Evolutionary conservation across 2,329 filamentous ascomycete genomes (phyloP).

Genomic region (Trichoderma brevicompactum): DNA sequence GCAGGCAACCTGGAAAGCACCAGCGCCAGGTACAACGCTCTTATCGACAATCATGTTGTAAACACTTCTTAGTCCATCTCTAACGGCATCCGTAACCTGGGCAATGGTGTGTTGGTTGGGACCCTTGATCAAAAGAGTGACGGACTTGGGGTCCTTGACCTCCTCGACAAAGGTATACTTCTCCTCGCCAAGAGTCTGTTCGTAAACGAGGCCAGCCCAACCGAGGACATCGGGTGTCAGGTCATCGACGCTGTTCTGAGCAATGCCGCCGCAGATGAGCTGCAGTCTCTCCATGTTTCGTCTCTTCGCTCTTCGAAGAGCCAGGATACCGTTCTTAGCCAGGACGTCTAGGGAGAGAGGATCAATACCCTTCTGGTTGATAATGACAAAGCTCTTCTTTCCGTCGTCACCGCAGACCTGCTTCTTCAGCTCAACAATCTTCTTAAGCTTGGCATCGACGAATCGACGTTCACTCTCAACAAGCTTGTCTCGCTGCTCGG

Average conservation of each 20-base stretch:
- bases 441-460: conserved; percentile 93
- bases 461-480: conserved; percentile 96
- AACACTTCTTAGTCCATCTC: conserved; percentile 91
- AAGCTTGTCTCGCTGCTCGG: conserved; percentile 95
- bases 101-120: conserved; percentile 96
- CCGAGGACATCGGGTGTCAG: conserved; percentile 85
- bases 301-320: conserved; percentile 90
- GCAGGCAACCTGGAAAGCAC: conserved; percentile 94
- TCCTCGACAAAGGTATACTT: conserved; percentile 99
- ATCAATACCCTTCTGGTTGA: conserved; percentile 99
- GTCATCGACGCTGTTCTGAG: conserved; percentile 97
- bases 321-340: conserved; percentile 97
- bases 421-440: conserved; percentile 98
- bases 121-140: conserved; percentile 96
- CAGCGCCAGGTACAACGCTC: conserved; percentile 91
- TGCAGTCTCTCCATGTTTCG: conserved; percentile 99
- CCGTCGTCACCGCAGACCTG: conserved; percentile 91
- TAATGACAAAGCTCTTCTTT: conserved; percentile 94
- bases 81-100: conserved; percentile 94
- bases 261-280: conserved; percentile 85
- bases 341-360: conserved; percentile 93
- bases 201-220: conserved; percentile 95
- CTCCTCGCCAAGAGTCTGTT: conserved; percentile 96
- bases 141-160: conserved; percentile 97
- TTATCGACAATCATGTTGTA: conserved; percentile 99